Base-by-base conservation (phyloP, 345 rosid species). In the Alliaria petiolata region DNA sequence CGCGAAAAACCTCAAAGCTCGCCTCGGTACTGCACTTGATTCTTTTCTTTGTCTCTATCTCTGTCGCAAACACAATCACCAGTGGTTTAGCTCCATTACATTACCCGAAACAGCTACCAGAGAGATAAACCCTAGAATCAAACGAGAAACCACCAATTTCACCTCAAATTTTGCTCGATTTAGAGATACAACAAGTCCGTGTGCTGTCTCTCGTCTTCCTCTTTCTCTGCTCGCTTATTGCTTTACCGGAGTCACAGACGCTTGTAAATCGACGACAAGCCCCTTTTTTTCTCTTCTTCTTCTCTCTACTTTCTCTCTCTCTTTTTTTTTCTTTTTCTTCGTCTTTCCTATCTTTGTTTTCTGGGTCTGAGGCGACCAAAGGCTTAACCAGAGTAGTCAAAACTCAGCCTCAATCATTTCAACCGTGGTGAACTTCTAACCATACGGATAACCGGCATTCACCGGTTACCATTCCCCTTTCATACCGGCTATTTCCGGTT, bases 391-490 rank as follows among this genome's bases (percentile, higher is more conserved):
- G 76, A 77, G 81, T 77, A 79, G 87, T 86, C 91, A 84, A 86
- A 79, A 80, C 79, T 72, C 15, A 1, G 71, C 70, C 34, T 59
- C 90, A 80, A 87, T 85, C 78, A 85, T 87, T 86, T 83, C 86
- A 86, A 86, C 93, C 78, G 82, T 85, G 82, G 96, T 89, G 85
- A 87, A 87, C 80, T 83, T 83, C 81, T 87, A 85, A 83, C 89
- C 90, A 62, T 40, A 49, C 50, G 31, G 31, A 42, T 8, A 56
- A 86, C 89, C 81, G 90, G 79, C 78, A 79, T n/a, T n/a, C n/a
- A 60, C 85, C 86, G 78, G 90, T 82, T 51, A n/a, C 26, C 38
- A 8, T 5, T n/a, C 51, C 75, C 39, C 62, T 67, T 64, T 60
- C 39, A 6, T 4, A 83, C 84, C 66, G 80, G 78, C 74, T 72